Conservation (phyloP, 2,329 filamentous ascomycete genomes). For the Fusarium devonianum region DNA sequence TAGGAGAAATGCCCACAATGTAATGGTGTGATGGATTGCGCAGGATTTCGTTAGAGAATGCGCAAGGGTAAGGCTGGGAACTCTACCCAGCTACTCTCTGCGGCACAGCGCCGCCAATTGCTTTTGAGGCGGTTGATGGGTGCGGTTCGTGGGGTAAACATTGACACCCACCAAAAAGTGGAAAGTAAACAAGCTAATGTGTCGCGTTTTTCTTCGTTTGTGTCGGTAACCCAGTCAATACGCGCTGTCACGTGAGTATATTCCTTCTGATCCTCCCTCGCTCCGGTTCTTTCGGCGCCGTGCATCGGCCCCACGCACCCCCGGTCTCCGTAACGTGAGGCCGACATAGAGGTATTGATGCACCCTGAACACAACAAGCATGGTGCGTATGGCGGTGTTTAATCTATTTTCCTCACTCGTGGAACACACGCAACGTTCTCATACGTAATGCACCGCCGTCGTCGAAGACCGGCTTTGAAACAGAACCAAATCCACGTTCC, state of each 20-base stretch:
- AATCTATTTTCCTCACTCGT: too few species aligned
- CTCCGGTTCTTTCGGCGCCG: slow-evolving; percentile 21
- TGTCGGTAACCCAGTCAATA: slow-evolving; percentile 13
- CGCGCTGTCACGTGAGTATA: slow-evolving; percentile 35
- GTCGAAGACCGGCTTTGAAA: slow-evolving; percentile 9
- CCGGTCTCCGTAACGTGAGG: too few species aligned
- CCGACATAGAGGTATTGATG: too few species aligned
- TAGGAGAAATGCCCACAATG: slow-evolving; percentile 30
- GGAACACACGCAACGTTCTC: too few species aligned
- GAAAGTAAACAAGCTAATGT: slow-evolving; percentile 41
- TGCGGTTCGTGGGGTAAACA: slow-evolving; percentile 34
- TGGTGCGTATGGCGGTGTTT: too few species aligned
- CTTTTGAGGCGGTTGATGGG: not conserved
- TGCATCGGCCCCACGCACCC: too few species aligned
- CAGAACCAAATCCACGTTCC: slow-evolving; percentile 30
- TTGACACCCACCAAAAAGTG: slow-evolving; percentile 17
- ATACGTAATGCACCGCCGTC: too few species aligned
- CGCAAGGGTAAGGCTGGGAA: slow-evolving; percentile 25
- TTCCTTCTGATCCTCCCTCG: slow-evolving; percentile 4
- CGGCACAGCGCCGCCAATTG: slow-evolving; percentile 20
- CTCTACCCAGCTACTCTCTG: slow-evolving; percentile 4
- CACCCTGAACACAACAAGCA: too few species aligned
- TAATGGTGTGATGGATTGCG: slow-evolving; percentile 39
- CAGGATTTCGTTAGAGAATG: slow-evolving; percentile 41
- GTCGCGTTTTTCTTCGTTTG: slow-evolving; percentile 26